Evolutionary conservation across 139 green algal genomes (phyloP).

Genomic region (Edaphochlamys debaryana): DNA sequence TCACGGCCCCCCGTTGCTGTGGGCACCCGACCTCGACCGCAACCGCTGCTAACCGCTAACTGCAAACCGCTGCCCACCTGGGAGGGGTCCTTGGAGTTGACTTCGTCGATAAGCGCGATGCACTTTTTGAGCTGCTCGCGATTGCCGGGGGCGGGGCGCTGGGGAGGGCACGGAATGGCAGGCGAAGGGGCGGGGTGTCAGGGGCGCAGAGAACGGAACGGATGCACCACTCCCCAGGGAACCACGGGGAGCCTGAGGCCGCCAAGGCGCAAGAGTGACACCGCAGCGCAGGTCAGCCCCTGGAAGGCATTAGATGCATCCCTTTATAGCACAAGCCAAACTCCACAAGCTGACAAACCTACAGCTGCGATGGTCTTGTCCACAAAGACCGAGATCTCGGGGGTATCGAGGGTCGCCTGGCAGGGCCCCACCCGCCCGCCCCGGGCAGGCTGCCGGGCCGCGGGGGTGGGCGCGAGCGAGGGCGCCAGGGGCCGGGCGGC

Average conservation of each 20-base stretch:
- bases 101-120: conserved; percentile 42
- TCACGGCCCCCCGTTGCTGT: no score
- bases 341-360: not conserved
- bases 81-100: conserved; percentile 50
- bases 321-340: not conserved
- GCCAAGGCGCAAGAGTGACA: not conserved
- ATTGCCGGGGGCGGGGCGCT: conserved; percentile 5
- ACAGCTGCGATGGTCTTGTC: conserved; percentile 41
- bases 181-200: no score
- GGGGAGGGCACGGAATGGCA: not conserved
- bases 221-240: not conserved
- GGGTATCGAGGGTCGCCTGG: conserved; percentile 50
- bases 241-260: no score
- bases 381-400: conserved; percentile 51
- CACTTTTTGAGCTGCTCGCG: conserved; percentile 35
- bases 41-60: no score
- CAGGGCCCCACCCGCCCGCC: not conserved
- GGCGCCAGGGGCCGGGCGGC: no score
- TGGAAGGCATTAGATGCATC: no score
- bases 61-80: not conserved
- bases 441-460: no score
- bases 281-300: not conserved
- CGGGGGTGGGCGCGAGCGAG: no score
- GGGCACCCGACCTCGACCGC: no score
- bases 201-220: not conserved